Percentiles rank a stretch among this genome's conserved stretches.
Evolutionary conservation across 2,329 filamentous ascomycete species (phyloP).

Genomic region (Xylaria sp.): DNA sequence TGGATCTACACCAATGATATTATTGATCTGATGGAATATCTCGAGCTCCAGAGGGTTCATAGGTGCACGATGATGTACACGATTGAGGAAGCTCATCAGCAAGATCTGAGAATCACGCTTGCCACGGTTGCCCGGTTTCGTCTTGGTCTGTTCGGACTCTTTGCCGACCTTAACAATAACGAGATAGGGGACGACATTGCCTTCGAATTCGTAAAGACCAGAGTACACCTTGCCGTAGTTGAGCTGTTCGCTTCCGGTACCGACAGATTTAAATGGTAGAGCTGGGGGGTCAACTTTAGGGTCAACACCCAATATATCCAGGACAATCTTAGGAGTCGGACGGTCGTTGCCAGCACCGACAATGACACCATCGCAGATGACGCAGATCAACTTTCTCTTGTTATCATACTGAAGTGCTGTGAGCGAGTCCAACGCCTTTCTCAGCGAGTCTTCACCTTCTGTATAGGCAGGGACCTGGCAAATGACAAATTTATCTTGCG

Average conservation of each 20-base stretch:
- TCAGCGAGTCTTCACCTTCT: slow-evolving; percentile 93
- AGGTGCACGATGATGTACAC: slow-evolving; percentile 90
- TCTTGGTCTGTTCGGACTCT: slow-evolving; percentile 88
- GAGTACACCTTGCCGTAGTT: slow-evolving; percentile 99
- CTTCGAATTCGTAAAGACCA: slow-evolving; percentile 95
- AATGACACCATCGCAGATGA: slow-evolving; percentile 97
- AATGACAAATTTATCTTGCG: slow-evolving; percentile 98
- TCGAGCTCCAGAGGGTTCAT: slow-evolving; percentile 98
- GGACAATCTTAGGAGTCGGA: slow-evolving; percentile 95
- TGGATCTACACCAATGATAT: slow-evolving; percentile 97
- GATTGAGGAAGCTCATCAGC: slow-evolving; percentile 97
- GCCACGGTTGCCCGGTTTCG: slow-evolving; percentile 96
- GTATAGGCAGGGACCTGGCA: slow-evolving; percentile 98
- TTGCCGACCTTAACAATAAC: slow-evolving; percentile 98
- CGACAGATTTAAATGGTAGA: slow-evolving; percentile 92
- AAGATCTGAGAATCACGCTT: slow-evolving; percentile 98
- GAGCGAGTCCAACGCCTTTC: slow-evolving; percentile 92
- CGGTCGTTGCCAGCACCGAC: slow-evolving; percentile 95
- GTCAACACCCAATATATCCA: slow-evolving; percentile 96
- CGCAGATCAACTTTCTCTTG: slow-evolving; percentile 95
- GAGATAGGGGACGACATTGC: slow-evolving; percentile 95
- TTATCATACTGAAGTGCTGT: slow-evolving; percentile 97
- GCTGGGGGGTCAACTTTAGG: slow-evolving; percentile 96
- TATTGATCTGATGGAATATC: slow-evolving; percentile 99
- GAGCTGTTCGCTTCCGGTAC: slow-evolving; percentile 87